Evolutionary conservation across 441 rosid genomes (phyloP).

Genomic region (Populus trichocarpa): DNA sequence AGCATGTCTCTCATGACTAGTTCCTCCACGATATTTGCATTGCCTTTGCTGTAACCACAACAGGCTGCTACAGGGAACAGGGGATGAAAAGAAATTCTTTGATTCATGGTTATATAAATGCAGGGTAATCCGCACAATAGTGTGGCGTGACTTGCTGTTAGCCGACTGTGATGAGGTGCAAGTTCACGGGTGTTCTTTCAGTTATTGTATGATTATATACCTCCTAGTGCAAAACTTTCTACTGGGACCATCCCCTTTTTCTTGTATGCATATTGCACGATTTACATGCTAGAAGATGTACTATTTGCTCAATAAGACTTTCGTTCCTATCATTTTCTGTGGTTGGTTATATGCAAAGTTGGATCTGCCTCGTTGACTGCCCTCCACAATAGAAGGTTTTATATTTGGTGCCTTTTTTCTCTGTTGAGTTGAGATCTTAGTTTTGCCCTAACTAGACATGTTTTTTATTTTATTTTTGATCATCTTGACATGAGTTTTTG

Average conservation of each 20-base stretch:
- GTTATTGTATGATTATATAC: background rate
- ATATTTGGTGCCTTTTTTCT: background rate
- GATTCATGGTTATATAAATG: background rate
- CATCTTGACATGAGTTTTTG: no score
- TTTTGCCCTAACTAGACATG: background rate
- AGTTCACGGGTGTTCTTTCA: background rate
- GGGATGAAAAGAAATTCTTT: background rate
- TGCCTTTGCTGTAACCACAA: background rate
- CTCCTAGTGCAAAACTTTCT: background rate
- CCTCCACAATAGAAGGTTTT: background rate
- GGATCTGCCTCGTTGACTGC: background rate
- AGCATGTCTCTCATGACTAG: background rate
- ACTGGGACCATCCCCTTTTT: background rate
- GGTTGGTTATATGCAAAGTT: background rate
- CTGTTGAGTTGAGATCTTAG: background rate
- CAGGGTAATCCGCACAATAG: background rate
- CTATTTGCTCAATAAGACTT: background rate
- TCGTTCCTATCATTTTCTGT: background rate
- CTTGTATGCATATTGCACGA: background rate
- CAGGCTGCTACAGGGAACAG: background rate
- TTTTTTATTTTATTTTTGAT: no score
- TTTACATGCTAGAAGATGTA: background rate
- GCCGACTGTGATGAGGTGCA: background rate
- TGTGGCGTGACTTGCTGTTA: background rate
- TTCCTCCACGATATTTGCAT: slow-evolving; percentile 1